Conservation (phyloP, 441 rosid species). For the Omphalea diandra region DNA sequence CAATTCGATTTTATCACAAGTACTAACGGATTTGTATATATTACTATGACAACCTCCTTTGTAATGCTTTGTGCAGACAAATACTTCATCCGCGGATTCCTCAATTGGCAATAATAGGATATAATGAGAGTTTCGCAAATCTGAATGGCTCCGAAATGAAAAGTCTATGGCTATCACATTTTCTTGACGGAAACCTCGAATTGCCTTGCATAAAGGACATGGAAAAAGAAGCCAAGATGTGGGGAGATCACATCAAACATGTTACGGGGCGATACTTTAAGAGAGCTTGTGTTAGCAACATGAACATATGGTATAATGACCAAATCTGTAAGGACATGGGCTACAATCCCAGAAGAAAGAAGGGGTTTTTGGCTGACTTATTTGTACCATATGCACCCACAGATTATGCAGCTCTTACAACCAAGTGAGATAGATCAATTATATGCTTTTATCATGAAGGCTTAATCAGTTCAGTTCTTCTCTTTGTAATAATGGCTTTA, state of each 20-base stretch:
- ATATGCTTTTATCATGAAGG: too few relatives aligned
- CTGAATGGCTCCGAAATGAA: slow-evolving; percentile 31
- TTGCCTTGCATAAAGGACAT: slow-evolving; percentile 17
- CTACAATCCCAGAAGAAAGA: too few relatives aligned
- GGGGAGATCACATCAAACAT: slow-evolving; percentile 12
- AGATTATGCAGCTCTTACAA: too few relatives aligned
- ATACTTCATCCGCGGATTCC: slow-evolving; percentile 37
- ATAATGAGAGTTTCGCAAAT: slow-evolving; percentile 24
- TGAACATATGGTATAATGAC: slow-evolving; percentile 22
- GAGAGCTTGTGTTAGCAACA: slow-evolving; percentile 7
- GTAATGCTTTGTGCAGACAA: slow-evolving; percentile 24
- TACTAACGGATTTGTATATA: too few relatives aligned
- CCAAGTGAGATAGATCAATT: too few relatives aligned
- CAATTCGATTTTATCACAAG: too few relatives aligned
- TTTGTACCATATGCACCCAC: too few relatives aligned
- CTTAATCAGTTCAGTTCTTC: too few relatives aligned
- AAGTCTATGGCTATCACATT: slow-evolving; percentile 36
- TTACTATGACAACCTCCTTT: too few relatives aligned
- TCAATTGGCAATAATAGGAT: slow-evolving; percentile 40
- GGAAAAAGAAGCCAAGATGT: too few relatives aligned
- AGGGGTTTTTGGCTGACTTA: too few relatives aligned
- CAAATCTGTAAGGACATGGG: slow-evolving; percentile 24
- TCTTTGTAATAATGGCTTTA: too few relatives aligned
- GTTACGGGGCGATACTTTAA: neutral
- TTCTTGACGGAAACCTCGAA: slow-evolving; percentile 23